Evolutionary conservation across 345 rosid species (phyloP).

Genomic region (Conringia planisiliqua): DNA sequence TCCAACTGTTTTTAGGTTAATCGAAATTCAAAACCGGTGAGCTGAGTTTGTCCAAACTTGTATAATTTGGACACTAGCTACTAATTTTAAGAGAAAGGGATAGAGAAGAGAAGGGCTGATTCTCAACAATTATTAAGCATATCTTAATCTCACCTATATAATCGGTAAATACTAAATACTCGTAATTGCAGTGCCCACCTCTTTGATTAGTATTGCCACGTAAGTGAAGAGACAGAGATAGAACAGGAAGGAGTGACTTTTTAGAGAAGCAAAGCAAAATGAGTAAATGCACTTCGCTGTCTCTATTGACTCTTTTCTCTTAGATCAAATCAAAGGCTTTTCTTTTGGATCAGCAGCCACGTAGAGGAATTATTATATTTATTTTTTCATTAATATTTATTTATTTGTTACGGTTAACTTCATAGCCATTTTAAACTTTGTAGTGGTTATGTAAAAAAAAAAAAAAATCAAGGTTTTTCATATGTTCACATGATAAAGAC

Average conservation of each 20-base stretch:
- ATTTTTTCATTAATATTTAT: not conserved
- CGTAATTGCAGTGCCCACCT: conserved; percentile 5
- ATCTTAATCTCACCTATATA: conserved; percentile 18
- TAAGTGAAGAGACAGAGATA: not conserved
- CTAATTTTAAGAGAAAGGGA: not conserved
- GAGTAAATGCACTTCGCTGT: conserved; percentile 65
- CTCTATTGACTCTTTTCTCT: conserved; percentile 47
- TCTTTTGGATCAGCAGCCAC: conserved; percentile 13
- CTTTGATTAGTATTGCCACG: conserved; percentile 24
- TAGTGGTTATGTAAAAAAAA: too few relatives aligned
- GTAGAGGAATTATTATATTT: not conserved
- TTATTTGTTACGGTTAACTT: not conserved
- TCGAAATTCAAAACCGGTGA: not conserved
- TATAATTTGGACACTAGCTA: not conserved
- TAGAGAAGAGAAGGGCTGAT: not conserved
- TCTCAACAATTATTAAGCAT: not conserved
- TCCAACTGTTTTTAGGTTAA: not conserved
- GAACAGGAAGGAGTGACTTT: conserved; percentile 43
- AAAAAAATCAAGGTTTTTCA: too few relatives aligned
- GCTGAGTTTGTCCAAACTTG: not conserved
- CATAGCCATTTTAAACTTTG: too few relatives aligned
- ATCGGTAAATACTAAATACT: conserved; percentile 17
- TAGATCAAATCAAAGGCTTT: conserved; percentile 16
- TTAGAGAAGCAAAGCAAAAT: conserved; percentile 21
- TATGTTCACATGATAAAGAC: not conserved